Evolutionary conservation across 2,329 filamentous ascomycete species (phyloP).

Genomic region (Pestalotiopsis sp.): DNA sequence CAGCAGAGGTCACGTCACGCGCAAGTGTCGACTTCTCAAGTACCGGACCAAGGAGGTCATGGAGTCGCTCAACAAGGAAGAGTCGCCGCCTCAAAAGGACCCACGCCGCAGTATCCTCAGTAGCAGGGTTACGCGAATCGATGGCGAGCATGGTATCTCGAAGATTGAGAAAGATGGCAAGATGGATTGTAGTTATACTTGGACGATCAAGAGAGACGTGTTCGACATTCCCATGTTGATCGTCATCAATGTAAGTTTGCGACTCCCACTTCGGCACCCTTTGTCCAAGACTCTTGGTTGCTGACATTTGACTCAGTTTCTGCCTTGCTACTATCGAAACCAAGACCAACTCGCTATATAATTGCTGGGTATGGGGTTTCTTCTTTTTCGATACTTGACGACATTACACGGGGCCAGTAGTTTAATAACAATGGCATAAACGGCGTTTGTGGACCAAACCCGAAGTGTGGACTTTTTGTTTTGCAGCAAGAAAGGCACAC

Average conservation of each 20-base stretch:
- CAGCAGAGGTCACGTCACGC: conserved; percentile 81
- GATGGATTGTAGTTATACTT: conserved; percentile 93
- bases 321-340: conserved; percentile 62
- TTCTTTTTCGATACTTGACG: neutral
- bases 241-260: conserved; percentile 86
- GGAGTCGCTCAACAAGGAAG: conserved; percentile 38
- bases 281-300: neutral
- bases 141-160: conserved; percentile 78
- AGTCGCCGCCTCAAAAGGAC: conserved; percentile 50
- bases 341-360: conserved; percentile 62
- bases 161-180: conserved; percentile 85
- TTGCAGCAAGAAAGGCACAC: conserved; percentile 26
- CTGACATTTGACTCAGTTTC: conserved; percentile 44
- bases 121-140: conserved; percentile 63
- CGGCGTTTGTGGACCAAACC: conserved; percentile 34
- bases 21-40: conserved; percentile 84
- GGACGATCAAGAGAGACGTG: conserved; percentile 94
- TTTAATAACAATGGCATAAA: conserved; percentile 28
- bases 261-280: neutral
- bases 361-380: neutral
- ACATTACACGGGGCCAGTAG: neutral
- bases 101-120: conserved; percentile 55
- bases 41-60: conserved; percentile 76
- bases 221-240: conserved; percentile 99
- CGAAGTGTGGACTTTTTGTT: conserved; percentile 29